These are phyloP conservation scores for Tillandsia leiboldiana DNA, from an alignment of 176 grass and related monocot genomes.

Conservation along the genomic window DNA sequence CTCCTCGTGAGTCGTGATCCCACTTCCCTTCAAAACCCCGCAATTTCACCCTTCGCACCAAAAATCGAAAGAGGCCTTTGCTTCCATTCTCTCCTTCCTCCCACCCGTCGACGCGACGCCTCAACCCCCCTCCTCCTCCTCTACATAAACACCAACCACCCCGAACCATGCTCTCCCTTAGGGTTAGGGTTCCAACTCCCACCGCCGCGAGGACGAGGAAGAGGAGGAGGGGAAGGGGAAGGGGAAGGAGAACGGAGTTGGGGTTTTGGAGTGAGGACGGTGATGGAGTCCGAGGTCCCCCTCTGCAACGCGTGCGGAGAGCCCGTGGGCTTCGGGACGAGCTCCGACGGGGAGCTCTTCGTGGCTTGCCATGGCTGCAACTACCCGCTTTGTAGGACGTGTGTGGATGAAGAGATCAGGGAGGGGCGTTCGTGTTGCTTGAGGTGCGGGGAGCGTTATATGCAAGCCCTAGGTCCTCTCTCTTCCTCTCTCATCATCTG, in stretches of 20 bases:
- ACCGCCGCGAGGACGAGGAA: slow-evolving; percentile 3
- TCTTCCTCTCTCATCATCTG: neutral
- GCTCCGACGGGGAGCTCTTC: slow-evolving; percentile 28
- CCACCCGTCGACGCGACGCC: slow-evolving; percentile 71
- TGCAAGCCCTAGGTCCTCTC: slow-evolving; percentile 25
- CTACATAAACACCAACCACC: slow-evolving; percentile 35
- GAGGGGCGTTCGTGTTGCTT: slow-evolving; percentile 56
- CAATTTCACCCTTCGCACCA: slow-evolving; percentile 28
- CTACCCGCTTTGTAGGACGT: slow-evolving; percentile 74
- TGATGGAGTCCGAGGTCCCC: slow-evolving; percentile 40
- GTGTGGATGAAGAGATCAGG: slow-evolving; percentile 70
- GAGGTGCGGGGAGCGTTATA: slow-evolving; percentile 64
- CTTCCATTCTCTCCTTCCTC: slow-evolving; percentile 95
- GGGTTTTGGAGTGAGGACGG: neutral
- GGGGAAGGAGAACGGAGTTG: neutral
- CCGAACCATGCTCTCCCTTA: slow-evolving; percentile 7
- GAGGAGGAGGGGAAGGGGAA: slow-evolving; percentile 26
- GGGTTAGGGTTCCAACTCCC: neutral
- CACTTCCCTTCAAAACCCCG: slow-evolving; percentile 69
- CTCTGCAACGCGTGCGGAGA: slow-evolving; percentile 73
- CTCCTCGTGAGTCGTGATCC: slow-evolving; percentile 6
- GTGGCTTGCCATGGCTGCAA: slow-evolving; percentile 71
- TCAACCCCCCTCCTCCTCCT: slow-evolving; percentile 40
- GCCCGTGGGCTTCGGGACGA: slow-evolving; percentile 25
- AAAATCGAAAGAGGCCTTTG: slow-evolving; percentile 49